Base-by-base conservation (phyloP, 192 early-diverging fungal genomes). In the Entomortierella chlamydospora region DNA sequence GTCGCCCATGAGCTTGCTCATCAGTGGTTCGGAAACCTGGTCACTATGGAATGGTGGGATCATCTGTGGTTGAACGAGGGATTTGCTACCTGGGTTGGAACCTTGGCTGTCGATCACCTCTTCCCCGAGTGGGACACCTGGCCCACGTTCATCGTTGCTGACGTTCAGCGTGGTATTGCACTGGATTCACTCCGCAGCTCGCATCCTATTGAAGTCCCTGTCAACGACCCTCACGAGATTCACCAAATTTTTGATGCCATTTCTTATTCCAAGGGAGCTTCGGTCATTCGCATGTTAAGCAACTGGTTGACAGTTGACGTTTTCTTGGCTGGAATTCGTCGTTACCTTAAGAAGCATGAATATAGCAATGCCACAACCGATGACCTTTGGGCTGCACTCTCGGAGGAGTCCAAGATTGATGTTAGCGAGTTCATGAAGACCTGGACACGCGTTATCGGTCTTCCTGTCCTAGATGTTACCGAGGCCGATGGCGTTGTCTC, bases 51-150 rank as follows among this genome's bases (percentile, higher is more conserved):
- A 74, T 97, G 96, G 76, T 98, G 97, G 97, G 92, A 88, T 79
- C 88, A 92, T 72, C 83, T 97, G 30, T 98, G 97, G 97, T 86
- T 99, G 67, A 99, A 99, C 79, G 97, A 99, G 84, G 95, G 95
- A 56, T 99, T 99, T 86, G 97, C 97, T 41, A 98, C 97, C 28
- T 99, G 96, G 90, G 95, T 96, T 28, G 96, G 95, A 31, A 92
- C 89, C 66, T 81, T 97, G 56, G 95, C 95, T 50, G 91, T 93
- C 17, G 95, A 95, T 74, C 79, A 96, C 52, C 77, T 96, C 47
- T 98, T 94, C 87, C 97, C 97, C 39, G 92, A 95, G 56, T 97
- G 95, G 95, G 90, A 96, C 73, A 86, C 95, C 31, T 99, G 95
- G 93, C 95, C 94, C 29, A 70, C 62, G 1, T 99, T 97, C 73